Percentiles rank a stretch among this genome's conserved stretches.
Conservation (phyloP, 192 early-diverging fungal genomes). For the Coemansia sp. region DNA sequence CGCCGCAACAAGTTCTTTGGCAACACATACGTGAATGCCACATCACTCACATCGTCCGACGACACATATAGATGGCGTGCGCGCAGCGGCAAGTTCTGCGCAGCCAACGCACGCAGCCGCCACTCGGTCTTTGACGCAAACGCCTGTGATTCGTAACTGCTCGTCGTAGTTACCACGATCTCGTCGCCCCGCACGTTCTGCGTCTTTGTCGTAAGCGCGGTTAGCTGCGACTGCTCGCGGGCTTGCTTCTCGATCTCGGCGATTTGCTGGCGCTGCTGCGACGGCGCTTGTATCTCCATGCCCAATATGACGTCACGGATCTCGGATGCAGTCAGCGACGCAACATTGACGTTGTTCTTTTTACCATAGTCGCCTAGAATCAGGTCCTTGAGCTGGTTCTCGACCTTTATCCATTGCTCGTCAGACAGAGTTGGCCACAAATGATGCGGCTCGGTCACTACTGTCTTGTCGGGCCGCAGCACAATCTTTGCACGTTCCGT, state of each 20-base stretch:
- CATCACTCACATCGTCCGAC: constrained; percentile 93
- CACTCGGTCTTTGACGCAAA: constrained; percentile 99
- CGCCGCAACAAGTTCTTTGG: constrained; percentile 97
- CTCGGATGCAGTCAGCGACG: constrained; percentile 93
- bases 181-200: constrained; percentile 97
- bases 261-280: constrained; percentile 92
- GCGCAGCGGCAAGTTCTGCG: constrained; percentile 91
- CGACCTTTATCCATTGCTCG: constrained; percentile 97
- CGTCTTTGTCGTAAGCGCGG: constrained; percentile 94
- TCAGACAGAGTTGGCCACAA: constrained; percentile 97
- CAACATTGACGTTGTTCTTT: constrained; percentile 99
- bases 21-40: constrained; percentile 91
- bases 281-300: constrained; percentile 99
- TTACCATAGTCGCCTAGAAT: constrained; percentile 98
- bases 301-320: constrained; percentile 98
- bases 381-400: constrained; percentile 92
- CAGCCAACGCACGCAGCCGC: constrained; percentile 96
- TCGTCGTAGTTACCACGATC: constrained; percentile 96
- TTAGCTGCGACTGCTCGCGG: constrained; percentile 88
- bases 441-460: constrained; percentile 93
- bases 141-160: constrained; percentile 94
- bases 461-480: constrained; percentile 89
- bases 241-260: constrained; percentile 98
- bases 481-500: constrained; percentile 97
- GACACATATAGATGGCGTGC: constrained; percentile 97